Percentiles rank a stretch among this genome's conserved stretches.
phyloP scores from a whole-genome alignment of 1,139 yeast genomes.

The Hemisphaericaspora xylanilytica region DNA sequence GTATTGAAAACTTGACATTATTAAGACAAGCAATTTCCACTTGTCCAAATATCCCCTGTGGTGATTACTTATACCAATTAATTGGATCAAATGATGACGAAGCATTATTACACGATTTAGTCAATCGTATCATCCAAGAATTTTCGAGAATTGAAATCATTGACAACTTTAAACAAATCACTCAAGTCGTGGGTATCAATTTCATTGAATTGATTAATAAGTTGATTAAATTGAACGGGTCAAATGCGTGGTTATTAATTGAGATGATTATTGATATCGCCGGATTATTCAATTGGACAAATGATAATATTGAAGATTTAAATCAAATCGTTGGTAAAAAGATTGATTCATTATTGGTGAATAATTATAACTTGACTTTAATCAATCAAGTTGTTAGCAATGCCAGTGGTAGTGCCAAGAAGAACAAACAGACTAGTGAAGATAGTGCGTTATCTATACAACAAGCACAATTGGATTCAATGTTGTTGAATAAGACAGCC shows the following conservation, averaged over 20 bases:
- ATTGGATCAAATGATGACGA: constrained; percentile 43
- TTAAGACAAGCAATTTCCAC: constrained; percentile 80
- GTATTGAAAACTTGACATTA: constrained; percentile 50
- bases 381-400: constrained; percentile 47
- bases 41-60: constrained; percentile 65
- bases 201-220: constrained; percentile 41
- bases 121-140: constrained; percentile 64
- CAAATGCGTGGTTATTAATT: constrained; percentile 57
- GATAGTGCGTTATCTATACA: constrained; percentile 16
- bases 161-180: constrained; percentile 23
- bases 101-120: constrained; percentile 66
- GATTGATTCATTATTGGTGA: constrained; percentile 48
- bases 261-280: constrained; percentile 69
- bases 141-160: constrained; percentile 52
- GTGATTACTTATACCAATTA: constrained; percentile 62
- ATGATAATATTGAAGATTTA: constrained; percentile 45
- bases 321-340: constrained; percentile 45
- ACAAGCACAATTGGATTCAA: constrained; percentile 35
- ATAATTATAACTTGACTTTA: constrained; percentile 54
- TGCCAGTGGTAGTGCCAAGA: constrained; percentile 19
- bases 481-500: constrained; percentile 29
- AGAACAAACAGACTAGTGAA: constrained; percentile 21
- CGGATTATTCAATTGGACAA: constrained; percentile 65
- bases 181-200: constrained; percentile 24
- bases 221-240: constrained; percentile 21